Conservation (phyloP, 805 yeast genomes). For the Nematodospora valgi region DNA sequence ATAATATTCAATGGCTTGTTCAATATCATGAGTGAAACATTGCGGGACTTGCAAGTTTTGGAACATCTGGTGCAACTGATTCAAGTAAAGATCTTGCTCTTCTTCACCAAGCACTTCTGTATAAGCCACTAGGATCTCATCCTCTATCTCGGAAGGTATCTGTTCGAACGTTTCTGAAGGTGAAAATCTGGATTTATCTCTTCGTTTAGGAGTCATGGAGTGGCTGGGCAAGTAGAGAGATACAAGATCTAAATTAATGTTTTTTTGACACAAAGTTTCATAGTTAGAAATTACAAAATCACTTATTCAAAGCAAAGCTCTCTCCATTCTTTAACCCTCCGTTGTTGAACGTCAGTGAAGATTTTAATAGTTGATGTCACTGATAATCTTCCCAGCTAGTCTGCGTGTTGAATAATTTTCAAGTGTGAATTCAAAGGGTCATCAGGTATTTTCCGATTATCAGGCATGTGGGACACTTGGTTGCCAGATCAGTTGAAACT, state of each 20-base stretch:
- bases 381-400: constrained; percentile 21
- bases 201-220: not conserved
- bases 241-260: too few relatives aligned
- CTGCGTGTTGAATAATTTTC: constrained; percentile 35
- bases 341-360: too few relatives aligned
- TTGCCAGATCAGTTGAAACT: constrained; percentile 28
- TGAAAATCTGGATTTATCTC: constrained; percentile 2
- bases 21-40: constrained; percentile 32
- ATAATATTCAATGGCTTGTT: constrained; percentile 28
- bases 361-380: constrained; percentile 36
- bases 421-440: constrained; percentile 55
- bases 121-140: constrained; percentile 34
- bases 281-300: too few relatives aligned
- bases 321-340: too few relatives aligned
- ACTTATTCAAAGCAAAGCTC: too few relatives aligned
- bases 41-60: constrained; percentile 23
- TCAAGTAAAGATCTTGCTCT: constrained; percentile 25
- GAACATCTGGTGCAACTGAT: constrained; percentile 24
- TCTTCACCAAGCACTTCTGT: constrained; percentile 18
- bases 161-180: constrained; percentile 12
- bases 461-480: constrained; percentile 53
- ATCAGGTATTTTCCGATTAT: constrained; percentile 53
- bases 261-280: too few relatives aligned
- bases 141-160: constrained; percentile 23
- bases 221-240: too few relatives aligned